Percentiles rank a stretch among this genome's conserved stretches.
Evolutionary conservation across 2,329 filamentous ascomycete genomes (phyloP).

Genomic region (Xylaria sp.): DNA sequence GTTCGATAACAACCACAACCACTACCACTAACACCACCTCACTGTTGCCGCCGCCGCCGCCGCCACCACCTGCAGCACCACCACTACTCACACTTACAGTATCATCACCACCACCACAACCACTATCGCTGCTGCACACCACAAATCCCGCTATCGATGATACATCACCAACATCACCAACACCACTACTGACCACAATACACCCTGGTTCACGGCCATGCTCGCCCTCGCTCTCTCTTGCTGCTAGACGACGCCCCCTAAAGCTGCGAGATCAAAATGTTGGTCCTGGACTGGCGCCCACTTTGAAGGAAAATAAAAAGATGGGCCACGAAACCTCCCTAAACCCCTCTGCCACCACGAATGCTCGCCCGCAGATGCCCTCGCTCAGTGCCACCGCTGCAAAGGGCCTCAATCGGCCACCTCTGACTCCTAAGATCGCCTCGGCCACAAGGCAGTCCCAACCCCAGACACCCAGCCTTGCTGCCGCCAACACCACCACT

Average conservation of each 20-base stretch:
- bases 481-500: conserved; percentile 14
- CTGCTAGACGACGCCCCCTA: conserved; percentile 33
- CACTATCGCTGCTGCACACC: not conserved
- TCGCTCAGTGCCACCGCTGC: conserved; percentile 71
- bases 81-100: not conserved
- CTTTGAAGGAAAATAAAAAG: conserved; percentile 47
- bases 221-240: not conserved
- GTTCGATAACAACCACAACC: not conserved
- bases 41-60: not conserved
- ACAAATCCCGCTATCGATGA: conserved; percentile 28
- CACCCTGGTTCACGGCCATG: conserved; percentile 1
- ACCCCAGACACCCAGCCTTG: conserved; percentile 44
- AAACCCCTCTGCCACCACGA: conserved; percentile 57
- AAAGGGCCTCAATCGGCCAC: conserved; percentile 61
- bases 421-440: conserved; percentile 67
- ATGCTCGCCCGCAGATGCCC: conserved; percentile 72
- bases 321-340: conserved; percentile 58
- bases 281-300: conserved; percentile 45
- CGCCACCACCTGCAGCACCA: not conserved
- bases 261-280: conserved; percentile 55
- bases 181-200: not conserved
- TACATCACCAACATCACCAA: not conserved
- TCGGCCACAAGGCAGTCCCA: conserved; percentile 39
- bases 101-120: not conserved
- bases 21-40: not conserved